These are phyloP conservation scores for Candida xyloterini DNA, from an alignment of 805 yeast species.

Conservation along the genomic window DNA sequence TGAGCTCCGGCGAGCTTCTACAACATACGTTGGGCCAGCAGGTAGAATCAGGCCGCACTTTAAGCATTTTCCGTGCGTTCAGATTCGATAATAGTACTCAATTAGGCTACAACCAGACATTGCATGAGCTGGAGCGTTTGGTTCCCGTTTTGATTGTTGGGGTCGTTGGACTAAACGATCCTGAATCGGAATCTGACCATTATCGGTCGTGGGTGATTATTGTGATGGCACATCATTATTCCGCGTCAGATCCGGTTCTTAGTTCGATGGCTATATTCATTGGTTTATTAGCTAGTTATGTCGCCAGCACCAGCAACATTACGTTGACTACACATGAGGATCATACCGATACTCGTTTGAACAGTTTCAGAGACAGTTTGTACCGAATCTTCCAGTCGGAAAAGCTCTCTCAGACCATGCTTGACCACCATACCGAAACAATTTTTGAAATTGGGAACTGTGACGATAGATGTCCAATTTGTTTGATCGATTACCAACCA, in stretches of 20 bases:
- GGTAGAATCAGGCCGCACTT: conserved; percentile 29
- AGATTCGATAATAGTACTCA: conserved; percentile 33
- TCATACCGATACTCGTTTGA: conserved; percentile 18
- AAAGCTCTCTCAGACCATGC: conserved; percentile 17
- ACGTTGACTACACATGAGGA: conserved; percentile 7
- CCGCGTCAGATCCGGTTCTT: conserved; percentile 38
- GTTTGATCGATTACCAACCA: conserved; percentile 46
- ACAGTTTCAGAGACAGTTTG: conserved; percentile 23
- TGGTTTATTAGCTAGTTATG: conserved; percentile 23
- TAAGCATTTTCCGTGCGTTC: conserved; percentile 43
- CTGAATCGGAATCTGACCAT: conserved; percentile 6
- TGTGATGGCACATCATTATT: conserved; percentile 56
- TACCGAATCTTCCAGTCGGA: conserved; percentile 20
- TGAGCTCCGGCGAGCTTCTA: conserved; percentile 23
- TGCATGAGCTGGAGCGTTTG: conserved; percentile 17
- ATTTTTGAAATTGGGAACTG: conserved; percentile 17
- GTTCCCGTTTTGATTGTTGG: conserved; percentile 33
- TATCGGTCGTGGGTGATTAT: conserved; percentile 59
- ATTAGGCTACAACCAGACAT: conserved; percentile 13
- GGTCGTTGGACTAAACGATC: conserved; percentile 29
- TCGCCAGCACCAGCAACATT: conserved; percentile 16
- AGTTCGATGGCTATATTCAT: conserved; percentile 37
- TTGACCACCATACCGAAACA: conserved; percentile 17
- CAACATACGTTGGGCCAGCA: conserved; percentile 28
- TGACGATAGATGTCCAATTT: conserved; percentile 48